Conservation (phyloP, 1,139 yeast species). For the Komagataea norvegica region DNA sequence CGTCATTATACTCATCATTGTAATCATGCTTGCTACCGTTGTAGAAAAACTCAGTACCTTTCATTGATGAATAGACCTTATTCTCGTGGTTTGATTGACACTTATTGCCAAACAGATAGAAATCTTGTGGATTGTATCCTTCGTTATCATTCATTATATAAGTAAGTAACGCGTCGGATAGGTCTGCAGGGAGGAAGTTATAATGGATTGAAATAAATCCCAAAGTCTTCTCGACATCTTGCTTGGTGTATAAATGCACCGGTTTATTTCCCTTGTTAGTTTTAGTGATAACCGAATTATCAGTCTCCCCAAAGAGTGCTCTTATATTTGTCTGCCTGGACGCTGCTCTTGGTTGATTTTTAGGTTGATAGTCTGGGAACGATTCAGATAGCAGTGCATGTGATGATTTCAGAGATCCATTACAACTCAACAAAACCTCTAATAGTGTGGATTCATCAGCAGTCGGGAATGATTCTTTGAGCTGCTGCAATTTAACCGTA, state of each 20-base stretch:
- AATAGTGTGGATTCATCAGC: constrained; percentile 29
- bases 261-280: constrained; percentile 23
- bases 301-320: constrained; percentile 13
- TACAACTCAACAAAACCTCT: constrained; percentile 37
- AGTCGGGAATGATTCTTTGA: constrained; percentile 28
- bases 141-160: constrained; percentile 38
- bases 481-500: constrained; percentile 25
- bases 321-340: constrained; percentile 25
- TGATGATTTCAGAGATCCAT: constrained; percentile 34
- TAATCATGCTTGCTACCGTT: constrained; percentile 33
- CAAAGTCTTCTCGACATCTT: constrained; percentile 37
- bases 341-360: constrained; percentile 9
- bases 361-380: constrained; percentile 9
- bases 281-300: constrained; percentile 10
- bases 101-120: constrained; percentile 55
- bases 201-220: constrained; percentile 48
- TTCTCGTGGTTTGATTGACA: constrained; percentile 52
- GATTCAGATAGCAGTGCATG: constrained; percentile 31
- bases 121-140: constrained; percentile 38
- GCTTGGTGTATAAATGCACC: constrained; percentile 34
- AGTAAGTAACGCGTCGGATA: constrained; percentile 42
- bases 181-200: constrained; percentile 45
- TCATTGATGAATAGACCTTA: constrained; percentile 27
- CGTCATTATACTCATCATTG: constrained; percentile 34
- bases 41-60: constrained; percentile 30